Evolutionary conservation across 2,329 filamentous ascomycete species (phyloP).

Genomic region (Teratosphaeria epicoccoides): DNA sequence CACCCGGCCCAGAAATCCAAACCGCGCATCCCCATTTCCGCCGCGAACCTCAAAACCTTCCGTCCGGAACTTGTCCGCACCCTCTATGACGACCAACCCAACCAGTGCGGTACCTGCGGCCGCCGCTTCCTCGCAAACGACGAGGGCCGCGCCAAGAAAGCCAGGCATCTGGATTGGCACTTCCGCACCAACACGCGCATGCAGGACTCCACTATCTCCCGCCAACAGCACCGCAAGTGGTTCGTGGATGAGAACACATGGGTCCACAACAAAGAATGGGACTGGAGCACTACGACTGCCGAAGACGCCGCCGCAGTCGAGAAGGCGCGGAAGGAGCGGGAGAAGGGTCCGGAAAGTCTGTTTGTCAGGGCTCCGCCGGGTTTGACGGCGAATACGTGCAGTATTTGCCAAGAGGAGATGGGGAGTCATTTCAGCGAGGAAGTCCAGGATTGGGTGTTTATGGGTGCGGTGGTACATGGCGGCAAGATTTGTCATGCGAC

Average conservation of each 20-base stretch:
- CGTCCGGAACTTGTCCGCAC: conserved; percentile 62
- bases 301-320: conserved; percentile 28
- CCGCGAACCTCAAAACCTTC: conserved; percentile 33
- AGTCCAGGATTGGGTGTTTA: conserved; percentile 93
- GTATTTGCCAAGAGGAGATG: conserved; percentile 92
- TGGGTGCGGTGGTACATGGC: conserved; percentile 71
- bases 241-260: conserved; percentile 90
- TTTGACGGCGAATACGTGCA: conserved; percentile 66
- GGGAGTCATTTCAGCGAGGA: conserved; percentile 87
- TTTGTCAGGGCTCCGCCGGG: conserved; percentile 77
- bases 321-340: conserved; percentile 1
- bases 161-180: conserved; percentile 94
- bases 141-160: conserved; percentile 75
- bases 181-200: conserved; percentile 87
- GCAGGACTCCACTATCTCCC: conserved; percentile 64
- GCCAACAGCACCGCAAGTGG: conserved; percentile 86
- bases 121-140: conserved; percentile 70
- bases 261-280: conserved; percentile 72
- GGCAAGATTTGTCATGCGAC: conserved; percentile 78
- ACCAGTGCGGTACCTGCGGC: conserved; percentile 85
- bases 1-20: conserved; percentile 1
- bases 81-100: conserved; percentile 72
- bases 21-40: conserved; percentile 16
- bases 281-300: conserved; percentile 46
- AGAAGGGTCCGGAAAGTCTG: conserved; percentile 49